phyloP scores from a whole-genome alignment of 371 early-diverging fungal species.

The Rhizopus microsporus region DNA sequence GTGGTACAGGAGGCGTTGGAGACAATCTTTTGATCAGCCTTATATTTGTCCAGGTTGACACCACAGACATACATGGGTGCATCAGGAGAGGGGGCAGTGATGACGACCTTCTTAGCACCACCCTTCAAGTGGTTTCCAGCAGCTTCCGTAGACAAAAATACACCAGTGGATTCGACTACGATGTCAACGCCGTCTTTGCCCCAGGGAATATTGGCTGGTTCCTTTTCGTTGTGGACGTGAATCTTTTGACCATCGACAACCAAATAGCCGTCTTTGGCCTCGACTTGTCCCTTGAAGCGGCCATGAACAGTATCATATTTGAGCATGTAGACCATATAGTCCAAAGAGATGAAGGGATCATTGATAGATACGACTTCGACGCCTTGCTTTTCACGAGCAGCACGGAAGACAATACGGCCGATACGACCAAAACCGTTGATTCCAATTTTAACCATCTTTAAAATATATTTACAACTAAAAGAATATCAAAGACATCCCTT shows the following conservation, averaged over 20 bases:
- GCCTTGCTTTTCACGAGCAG: slow-evolving; percentile 74
- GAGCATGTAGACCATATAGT: slow-evolving; percentile 97
- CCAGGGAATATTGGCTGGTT: slow-evolving; percentile 93
- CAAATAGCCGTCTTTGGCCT: slow-evolving; percentile 80
- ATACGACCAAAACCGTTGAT: slow-evolving; percentile 90
- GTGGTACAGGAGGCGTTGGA: slow-evolving; percentile 99
- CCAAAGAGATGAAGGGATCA: slow-evolving; percentile 96
- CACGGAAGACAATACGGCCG: slow-evolving; percentile 98
- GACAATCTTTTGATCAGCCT: slow-evolving; percentile 80
- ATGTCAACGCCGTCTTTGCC: slow-evolving; percentile 86
- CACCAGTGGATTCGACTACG: slow-evolving; percentile 99
- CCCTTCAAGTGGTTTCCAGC: slow-evolving; percentile 89
- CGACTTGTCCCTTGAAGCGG: slow-evolving; percentile 80
- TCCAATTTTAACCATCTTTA: background rate
- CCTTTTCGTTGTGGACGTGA: slow-evolving; percentile 36
- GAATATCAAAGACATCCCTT: too few relatives aligned
- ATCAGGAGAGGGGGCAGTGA: slow-evolving; percentile 96
- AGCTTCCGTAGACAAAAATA: slow-evolving; percentile 93
- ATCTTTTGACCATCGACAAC: slow-evolving; percentile 68
- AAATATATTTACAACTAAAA: too few relatives aligned
- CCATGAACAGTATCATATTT: slow-evolving; percentile 99
- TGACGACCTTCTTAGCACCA: slow-evolving; percentile 98
- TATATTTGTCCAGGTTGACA: slow-evolving; percentile 96
- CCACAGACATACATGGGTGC: slow-evolving; percentile 91
- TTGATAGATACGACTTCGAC: slow-evolving; percentile 96